Evolutionary conservation across 2,329 filamentous ascomycete genomes (phyloP).

Genomic region (Stemphylium beticola): DNA sequence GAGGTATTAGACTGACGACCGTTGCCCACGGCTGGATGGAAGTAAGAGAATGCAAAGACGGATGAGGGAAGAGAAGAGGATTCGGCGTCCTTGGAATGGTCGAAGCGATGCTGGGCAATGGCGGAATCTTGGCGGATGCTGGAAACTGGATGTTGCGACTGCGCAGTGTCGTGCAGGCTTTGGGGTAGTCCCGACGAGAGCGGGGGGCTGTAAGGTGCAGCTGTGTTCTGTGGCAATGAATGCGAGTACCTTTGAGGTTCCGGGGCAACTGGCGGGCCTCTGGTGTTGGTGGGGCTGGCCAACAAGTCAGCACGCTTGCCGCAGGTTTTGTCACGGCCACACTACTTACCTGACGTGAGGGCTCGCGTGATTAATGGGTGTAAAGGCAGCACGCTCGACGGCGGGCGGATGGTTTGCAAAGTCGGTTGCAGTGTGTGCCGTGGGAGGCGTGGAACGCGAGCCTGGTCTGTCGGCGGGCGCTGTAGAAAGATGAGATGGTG

Average conservation of each 20-base stretch:
- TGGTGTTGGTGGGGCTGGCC: conserved; percentile 18
- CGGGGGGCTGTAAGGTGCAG: conserved; percentile 11
- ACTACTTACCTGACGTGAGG: conserved; percentile 24
- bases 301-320: conserved; percentile 13
- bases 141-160: conserved; percentile 15
- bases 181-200: conserved; percentile 9
- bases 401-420: conserved; percentile 6
- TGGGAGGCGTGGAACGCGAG: conserved; percentile 11
- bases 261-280: conserved; percentile 8
- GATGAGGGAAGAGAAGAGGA: conserved; percentile 12
- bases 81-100: conserved; percentile 21
- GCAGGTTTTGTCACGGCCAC: neutral
- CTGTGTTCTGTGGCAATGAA: conserved; percentile 6
- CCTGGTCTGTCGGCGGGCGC: conserved; percentile 9
- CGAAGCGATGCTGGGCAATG: conserved; percentile 23
- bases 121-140: conserved; percentile 29
- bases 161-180: conserved; percentile 5
- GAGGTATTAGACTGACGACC: conserved; percentile 19
- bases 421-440: neutral
- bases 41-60: conserved; percentile 18
- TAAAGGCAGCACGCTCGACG: conserved; percentile 13
- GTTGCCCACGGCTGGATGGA: conserved; percentile 6
- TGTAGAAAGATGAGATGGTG: neutral
- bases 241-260: conserved; percentile 14
- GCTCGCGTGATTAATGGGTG: conserved; percentile 21